Conservation (phyloP, 139 green algal genomes). For the Chlorella sp. region DNA sequence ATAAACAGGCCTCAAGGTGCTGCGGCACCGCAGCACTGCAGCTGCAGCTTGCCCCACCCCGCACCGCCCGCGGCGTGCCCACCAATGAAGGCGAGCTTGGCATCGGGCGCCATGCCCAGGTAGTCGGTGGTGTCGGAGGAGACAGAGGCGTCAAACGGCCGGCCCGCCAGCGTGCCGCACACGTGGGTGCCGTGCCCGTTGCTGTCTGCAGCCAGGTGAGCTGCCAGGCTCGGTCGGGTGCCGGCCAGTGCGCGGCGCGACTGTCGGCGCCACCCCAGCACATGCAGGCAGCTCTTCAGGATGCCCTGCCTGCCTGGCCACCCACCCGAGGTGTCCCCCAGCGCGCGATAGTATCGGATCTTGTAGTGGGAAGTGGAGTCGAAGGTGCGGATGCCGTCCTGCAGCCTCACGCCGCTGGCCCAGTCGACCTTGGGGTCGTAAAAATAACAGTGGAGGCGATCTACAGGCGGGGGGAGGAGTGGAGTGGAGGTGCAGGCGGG, state of each 20-base stretch:
- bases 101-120: slow-evolving; percentile 79
- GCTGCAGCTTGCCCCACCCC: too few relatives aligned
- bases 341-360: too few relatives aligned
- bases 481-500: not conserved
- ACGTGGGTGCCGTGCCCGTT: slow-evolving; percentile 93
- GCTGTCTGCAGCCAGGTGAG: too few relatives aligned
- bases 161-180: slow-evolving; percentile 67
- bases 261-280: too few relatives aligned
- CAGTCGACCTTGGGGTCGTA: slow-evolving; percentile 47
- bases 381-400: slow-evolving; percentile 42
- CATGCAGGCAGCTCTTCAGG: too few relatives aligned
- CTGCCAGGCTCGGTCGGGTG: too few relatives aligned
- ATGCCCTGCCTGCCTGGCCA: too few relatives aligned
- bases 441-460: slow-evolving; percentile 79
- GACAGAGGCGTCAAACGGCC: slow-evolving; percentile 15
- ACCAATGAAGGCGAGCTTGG: slow-evolving; percentile 85
- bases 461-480: not conserved
- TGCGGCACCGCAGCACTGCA: too few relatives aligned
- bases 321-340: too few relatives aligned
- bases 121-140: slow-evolving; percentile 25
- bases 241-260: too few relatives aligned
- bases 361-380: slow-evolving; percentile 74
- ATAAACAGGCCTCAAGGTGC: too few relatives aligned
- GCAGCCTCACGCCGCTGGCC: not conserved
- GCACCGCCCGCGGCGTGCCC: slow-evolving; percentile 34